phyloP scores from a whole-genome alignment of 331 rosid genomes.

The Saraca asoca region DNA sequence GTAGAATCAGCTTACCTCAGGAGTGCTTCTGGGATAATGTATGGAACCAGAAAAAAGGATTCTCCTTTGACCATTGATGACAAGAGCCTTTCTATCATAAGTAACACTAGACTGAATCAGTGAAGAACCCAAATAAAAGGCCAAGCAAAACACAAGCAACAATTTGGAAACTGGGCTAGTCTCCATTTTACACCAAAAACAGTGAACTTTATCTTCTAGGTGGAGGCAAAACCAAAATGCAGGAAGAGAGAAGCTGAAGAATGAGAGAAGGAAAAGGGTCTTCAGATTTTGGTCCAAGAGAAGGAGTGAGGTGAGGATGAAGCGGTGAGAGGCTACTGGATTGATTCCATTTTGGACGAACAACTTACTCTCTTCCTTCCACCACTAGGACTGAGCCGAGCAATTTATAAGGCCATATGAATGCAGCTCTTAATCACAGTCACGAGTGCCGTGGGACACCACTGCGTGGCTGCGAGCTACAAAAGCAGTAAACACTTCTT shows the following conservation, averaged over 20 bases:
- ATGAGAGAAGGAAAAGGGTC: constrained; percentile 6
- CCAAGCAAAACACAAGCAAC: constrained; percentile 46
- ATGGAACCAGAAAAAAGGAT: constrained; percentile 96
- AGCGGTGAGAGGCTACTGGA: constrained; percentile 31
- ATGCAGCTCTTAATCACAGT: constrained; percentile 42
- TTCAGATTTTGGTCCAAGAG: constrained; percentile 32
- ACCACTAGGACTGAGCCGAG: constrained; percentile 36
- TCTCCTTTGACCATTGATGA: constrained; percentile 92
- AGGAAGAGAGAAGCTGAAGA: constrained; percentile 29
- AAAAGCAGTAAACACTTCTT: constrained; percentile 18
- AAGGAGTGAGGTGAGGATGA: constrained; percentile 33
- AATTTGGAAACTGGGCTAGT: constrained; percentile 57
- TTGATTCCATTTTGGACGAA: constrained; percentile 41
- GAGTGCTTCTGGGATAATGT: constrained; percentile 99
- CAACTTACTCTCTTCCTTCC: constrained; percentile 33
- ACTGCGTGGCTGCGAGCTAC: constrained; percentile 40
- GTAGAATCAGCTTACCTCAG: constrained; percentile 64
- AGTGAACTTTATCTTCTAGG: background rate
- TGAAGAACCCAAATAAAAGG: constrained; percentile 46
- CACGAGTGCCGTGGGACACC: constrained; percentile 50
- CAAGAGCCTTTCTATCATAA: constrained; percentile 83
- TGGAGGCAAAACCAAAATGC: constrained; percentile 28
- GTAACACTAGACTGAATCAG: constrained; percentile 66
- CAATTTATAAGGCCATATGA: constrained; percentile 34
- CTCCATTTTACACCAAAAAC: constrained; percentile 48